Evolutionary conservation across 805 yeast species (phyloP), one percentile per base, ranked within the genome.

Genomic region (Jamesozyma lodderae): DNA sequence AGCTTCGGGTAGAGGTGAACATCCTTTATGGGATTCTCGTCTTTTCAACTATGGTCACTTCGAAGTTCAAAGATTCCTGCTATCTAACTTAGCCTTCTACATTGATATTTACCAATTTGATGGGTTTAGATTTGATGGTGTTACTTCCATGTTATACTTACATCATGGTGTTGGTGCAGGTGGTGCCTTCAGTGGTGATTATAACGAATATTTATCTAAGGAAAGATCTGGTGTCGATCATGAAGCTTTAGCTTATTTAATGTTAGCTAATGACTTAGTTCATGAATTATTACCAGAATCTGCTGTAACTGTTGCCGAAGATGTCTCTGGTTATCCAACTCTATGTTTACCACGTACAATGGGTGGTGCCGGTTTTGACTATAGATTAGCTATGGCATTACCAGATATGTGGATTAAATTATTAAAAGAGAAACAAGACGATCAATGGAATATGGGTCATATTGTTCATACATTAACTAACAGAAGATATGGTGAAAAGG

Each of bases 381-480:
- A 90, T 60, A 70, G 97, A 45, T 69, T 90, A 38, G 92, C 95
- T 2, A 90, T 90, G 98, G 96, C 97, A 1, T 69, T 90, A 42
- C 98, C 98, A 4, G 98, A 90, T 60, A 90, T 90, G 97, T 90
- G 98, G 98, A 90, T 90, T 65, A 92, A 92, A 60, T 62, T 87
- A 34, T 64, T 90, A 49, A 90, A 92, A 57, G 96, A 88, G 57
- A 64, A 71, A 42, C 55, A 63, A 32, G 97, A 90, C 60, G 95
- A 88, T 43, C 81, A 85, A 36, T 90, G 98, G 98, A 86, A 88
- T 52, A 62, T 90, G 67, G 86, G 81, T 32, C 67, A 72, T 43
- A 87, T 90, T 40, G 79, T 78, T 16, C 79, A 75, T 56, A 84
- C 94, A 1, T 70, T 90, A 51, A 77, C 95, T 24, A 92, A 90